Evolutionary conservation across 2,329 filamentous ascomycete genomes (phyloP).

Genomic region (Colletotrichum agaves): DNA sequence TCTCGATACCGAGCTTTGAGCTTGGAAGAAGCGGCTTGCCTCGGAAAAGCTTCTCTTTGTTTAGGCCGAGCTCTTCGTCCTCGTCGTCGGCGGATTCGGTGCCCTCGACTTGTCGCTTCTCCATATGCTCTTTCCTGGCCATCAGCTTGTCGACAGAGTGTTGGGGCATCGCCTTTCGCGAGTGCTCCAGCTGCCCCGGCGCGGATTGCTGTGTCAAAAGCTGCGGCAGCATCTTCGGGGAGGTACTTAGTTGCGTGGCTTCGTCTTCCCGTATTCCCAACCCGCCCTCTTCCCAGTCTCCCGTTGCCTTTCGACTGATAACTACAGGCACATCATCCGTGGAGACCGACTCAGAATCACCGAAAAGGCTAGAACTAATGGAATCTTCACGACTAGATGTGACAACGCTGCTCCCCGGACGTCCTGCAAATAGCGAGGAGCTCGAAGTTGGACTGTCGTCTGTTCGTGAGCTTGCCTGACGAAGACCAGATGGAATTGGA

Average conservation of each 20-base stretch:
- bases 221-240: slow-evolving; percentile 59
- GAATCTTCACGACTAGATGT: slow-evolving; percentile 89
- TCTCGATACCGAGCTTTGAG: slow-evolving; percentile 93
- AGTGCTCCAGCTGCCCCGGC: slow-evolving; percentile 68
- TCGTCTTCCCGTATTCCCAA: slow-evolving; percentile 81
- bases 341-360: slow-evolving; percentile 82
- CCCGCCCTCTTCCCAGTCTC: slow-evolving; percentile 83
- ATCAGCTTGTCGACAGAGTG: slow-evolving; percentile 79
- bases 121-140: slow-evolving; percentile 78
- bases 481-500: slow-evolving; percentile 71
- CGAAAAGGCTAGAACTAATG: slow-evolving; percentile 87
- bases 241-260: slow-evolving; percentile 46
- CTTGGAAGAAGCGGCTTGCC: slow-evolving; percentile 72
- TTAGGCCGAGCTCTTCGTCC: slow-evolving; percentile 83
- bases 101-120: slow-evolving; percentile 78
- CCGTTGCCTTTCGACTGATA: slow-evolving; percentile 76
- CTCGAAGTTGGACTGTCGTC: slow-evolving; percentile 89
- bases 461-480: slow-evolving; percentile 69
- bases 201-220: slow-evolving; percentile 73
- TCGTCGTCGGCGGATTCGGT: slow-evolving; percentile 93
- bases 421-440: slow-evolving; percentile 76
- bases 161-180: slow-evolving; percentile 61
- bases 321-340: slow-evolving; percentile 83
- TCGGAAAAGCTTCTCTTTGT: slow-evolving; percentile 58
- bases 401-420: slow-evolving; percentile 79